These are phyloP conservation scores for Microstegium vimineum DNA, from an alignment of 176 grass and related monocot species.

Conservation along the genomic window DNA sequence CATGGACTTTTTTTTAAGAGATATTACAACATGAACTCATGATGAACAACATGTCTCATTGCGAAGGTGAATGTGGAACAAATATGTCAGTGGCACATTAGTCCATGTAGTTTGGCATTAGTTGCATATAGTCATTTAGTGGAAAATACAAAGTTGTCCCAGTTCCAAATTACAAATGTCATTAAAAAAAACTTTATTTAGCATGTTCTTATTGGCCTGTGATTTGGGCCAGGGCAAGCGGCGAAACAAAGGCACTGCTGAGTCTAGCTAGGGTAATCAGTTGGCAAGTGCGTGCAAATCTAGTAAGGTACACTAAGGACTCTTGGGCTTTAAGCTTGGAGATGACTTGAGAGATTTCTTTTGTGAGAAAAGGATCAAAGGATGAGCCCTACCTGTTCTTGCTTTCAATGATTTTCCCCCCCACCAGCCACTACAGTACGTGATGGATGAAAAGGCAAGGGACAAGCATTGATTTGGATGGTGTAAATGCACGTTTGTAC, in stretches of 20 bases:
- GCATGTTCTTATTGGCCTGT: background rate
- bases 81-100: too few species aligned
- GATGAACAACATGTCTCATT: too few species aligned
- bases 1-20: too few species aligned
- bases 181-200: background rate
- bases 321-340: constrained; percentile 34
- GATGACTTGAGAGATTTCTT: constrained; percentile 3
- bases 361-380: background rate
- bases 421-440: background rate
- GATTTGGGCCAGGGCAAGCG: constrained; percentile 37
- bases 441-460: background rate
- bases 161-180: background rate
- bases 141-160: background rate
- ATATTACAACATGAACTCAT: background rate
- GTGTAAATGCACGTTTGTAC: constrained; percentile 22
- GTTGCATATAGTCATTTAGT: background rate
- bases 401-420: background rate
- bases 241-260: constrained; percentile 23
- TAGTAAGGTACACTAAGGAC: constrained; percentile 23
- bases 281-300: constrained; percentile 24
- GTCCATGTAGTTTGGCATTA: too few species aligned
- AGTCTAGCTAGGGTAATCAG: background rate
- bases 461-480: constrained; percentile 34
- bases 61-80: too few species aligned
- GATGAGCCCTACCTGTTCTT: constrained; percentile 16